Evolutionary conservation across 768 basidiomycete species (phyloP).

Genomic region (Butyriboletus loyo): DNA sequence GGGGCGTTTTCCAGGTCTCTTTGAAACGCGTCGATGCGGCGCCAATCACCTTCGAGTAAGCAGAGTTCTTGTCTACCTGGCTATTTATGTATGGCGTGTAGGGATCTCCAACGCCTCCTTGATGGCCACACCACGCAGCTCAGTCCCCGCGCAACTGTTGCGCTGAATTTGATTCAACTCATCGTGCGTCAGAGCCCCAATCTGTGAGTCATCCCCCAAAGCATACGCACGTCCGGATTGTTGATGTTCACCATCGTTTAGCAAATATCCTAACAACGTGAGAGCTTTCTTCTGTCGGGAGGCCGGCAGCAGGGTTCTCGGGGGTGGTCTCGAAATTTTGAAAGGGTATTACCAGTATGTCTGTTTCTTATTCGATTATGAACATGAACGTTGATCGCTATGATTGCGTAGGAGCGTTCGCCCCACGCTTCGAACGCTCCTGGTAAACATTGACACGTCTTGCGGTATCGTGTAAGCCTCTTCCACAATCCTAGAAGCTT

Average conservation of each 20-base stretch:
- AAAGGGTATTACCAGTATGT: constrained; percentile 51
- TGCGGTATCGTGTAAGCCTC: constrained; percentile 42
- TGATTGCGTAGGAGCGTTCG: constrained; percentile 41
- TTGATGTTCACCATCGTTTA: constrained; percentile 13
- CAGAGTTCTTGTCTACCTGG: neutral
- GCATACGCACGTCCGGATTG: neutral
- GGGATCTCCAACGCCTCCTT: constrained; percentile 26
- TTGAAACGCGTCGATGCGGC: constrained; percentile 40
- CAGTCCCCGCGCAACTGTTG: constrained; percentile 31
- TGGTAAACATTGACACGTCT: constrained; percentile 47
- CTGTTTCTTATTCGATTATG: neutral
- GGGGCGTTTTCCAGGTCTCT: constrained; percentile 31
- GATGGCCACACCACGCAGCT: constrained; percentile 24
- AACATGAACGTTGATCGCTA: neutral
- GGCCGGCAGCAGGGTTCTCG: constrained; percentile 25
- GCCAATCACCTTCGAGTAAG: constrained; percentile 36
- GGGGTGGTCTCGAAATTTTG: constrained; percentile 41
- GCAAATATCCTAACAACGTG: constrained; percentile 44
- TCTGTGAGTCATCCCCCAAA: constrained; percentile 31
- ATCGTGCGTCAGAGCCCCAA: constrained; percentile 48
- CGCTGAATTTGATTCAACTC: constrained; percentile 47
- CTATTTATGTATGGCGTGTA: constrained; percentile 1
- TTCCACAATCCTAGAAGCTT: neutral
- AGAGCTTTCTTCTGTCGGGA: constrained; percentile 42
- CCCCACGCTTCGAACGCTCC: constrained; percentile 37